Evolutionary conservation across 2,329 filamentous ascomycete species (phyloP).

Genomic region (Epichloe gansuensis): DNA sequence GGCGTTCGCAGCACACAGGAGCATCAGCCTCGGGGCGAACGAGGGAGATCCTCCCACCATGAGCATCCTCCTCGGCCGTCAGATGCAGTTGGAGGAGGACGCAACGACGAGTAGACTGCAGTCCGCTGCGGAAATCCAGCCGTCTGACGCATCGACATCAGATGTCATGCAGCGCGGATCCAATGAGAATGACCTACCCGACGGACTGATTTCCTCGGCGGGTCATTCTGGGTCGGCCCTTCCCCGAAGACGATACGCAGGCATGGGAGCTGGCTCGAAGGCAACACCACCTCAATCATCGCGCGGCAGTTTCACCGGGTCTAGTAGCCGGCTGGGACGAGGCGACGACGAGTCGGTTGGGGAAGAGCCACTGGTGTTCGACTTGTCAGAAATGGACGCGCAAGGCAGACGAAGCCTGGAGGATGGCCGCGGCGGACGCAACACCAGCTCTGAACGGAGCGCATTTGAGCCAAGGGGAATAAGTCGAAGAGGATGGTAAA

Average conservation of each 20-base stretch:
- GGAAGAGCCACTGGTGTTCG: conserved; percentile 59
- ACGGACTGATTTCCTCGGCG: conserved; percentile 26
- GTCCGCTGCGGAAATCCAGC: conserved; percentile 29
- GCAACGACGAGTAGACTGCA: conserved; percentile 19
- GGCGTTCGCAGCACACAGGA: conserved; percentile 48
- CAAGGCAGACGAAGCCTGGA: conserved; percentile 46
- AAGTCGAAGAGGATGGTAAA: conserved; percentile 25
- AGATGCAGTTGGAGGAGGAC: conserved; percentile 19
- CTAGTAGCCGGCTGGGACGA: conserved; percentile 23
- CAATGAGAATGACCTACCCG: conserved; percentile 34
- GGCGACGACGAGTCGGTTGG: conserved; percentile 40
- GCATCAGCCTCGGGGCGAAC: conserved; percentile 53
- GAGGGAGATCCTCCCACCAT: conserved; percentile 51
- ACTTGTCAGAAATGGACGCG: conserved; percentile 57
- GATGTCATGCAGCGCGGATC: conserved; percentile 28
- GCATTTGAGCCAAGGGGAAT: conserved; percentile 27
- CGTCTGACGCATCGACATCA: conserved; percentile 19
- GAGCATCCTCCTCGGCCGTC: conserved; percentile 46
- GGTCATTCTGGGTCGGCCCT: conserved; percentile 31
- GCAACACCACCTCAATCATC: conserved; percentile 32
- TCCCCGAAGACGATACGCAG: conserved; percentile 32
- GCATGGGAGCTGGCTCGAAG: conserved; percentile 22
- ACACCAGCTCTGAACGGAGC: conserved; percentile 26
- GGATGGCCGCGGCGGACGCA: conserved; percentile 30
- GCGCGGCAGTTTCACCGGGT: conserved; percentile 32